These are phyloP conservation scores for Podaxis carcinomalis DNA, from an alignment of 768 basidiomycete species.

Conservation along the genomic window DNA sequence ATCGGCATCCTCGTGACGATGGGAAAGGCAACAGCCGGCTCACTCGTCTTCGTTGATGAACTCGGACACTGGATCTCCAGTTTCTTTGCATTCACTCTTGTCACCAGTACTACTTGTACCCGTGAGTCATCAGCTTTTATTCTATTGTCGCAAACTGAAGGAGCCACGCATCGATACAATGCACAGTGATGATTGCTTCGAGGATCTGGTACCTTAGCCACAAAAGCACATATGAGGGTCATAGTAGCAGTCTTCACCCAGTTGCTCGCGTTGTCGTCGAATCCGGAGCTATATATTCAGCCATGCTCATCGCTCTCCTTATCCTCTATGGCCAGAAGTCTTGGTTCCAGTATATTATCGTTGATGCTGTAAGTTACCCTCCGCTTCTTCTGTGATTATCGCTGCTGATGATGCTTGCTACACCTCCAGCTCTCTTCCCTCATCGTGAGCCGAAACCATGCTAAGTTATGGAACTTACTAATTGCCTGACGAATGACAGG, in stretches of 20 bases:
- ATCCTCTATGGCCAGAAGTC: constrained; percentile 27
- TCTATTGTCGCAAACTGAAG: too few relatives aligned
- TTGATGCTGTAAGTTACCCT: constrained; percentile 27
- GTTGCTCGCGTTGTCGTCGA: constrained; percentile 32
- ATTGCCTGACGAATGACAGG: constrained; percentile 13
- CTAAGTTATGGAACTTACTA: not conserved
- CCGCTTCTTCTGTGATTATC: not conserved
- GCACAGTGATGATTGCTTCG: constrained; percentile 24
- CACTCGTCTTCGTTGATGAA: constrained; percentile 27
- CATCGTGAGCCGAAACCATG: not conserved
- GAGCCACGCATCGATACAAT: not conserved
- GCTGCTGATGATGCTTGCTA: not conserved
- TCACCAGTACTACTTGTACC: constrained; percentile 34
- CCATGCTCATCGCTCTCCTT: constrained; percentile 26
- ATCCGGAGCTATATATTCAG: constrained; percentile 33
- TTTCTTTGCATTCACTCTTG: constrained; percentile 33
- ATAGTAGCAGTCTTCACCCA: constrained; percentile 23
- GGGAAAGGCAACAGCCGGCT: constrained; percentile 21
- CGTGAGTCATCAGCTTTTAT: constrained; percentile 14
- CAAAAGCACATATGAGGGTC: constrained; percentile 17
- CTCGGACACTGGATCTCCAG: constrained; percentile 34
- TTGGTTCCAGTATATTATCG: constrained; percentile 32
- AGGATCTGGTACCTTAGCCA: constrained; percentile 31
- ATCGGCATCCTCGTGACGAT: constrained; percentile 29
- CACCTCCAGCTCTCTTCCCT: constrained; percentile 5